These are phyloP conservation scores for Eucalyptus sp. DNA, from an alignment of 345 rosid genomes.

Conservation along the genomic window DNA sequence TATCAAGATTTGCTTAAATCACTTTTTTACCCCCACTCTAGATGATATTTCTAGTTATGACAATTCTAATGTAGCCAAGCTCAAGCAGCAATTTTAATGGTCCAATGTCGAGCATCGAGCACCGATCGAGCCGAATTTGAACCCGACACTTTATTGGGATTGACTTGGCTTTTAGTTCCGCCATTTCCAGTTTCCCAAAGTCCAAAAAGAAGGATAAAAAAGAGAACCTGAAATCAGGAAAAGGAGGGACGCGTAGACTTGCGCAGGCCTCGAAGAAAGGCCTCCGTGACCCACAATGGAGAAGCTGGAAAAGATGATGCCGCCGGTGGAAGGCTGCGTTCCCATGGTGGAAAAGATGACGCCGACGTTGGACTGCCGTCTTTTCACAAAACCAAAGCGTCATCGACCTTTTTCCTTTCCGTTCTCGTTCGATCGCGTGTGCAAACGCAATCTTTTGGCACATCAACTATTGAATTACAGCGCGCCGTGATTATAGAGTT, in stretches of 20 bases:
- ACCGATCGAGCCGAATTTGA: not conserved
- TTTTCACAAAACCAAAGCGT: not conserved
- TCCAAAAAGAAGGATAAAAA: not conserved
- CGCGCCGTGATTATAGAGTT: not conserved
- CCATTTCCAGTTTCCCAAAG: not conserved
- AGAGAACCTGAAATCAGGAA: not conserved
- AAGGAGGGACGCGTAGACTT: not conserved
- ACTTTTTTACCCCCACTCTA: too few relatives aligned
- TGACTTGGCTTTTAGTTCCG: not conserved
- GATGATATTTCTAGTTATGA: too few relatives aligned
- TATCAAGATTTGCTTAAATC: too few relatives aligned
- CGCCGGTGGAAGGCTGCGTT: not conserved
- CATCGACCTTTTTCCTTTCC: not conserved
- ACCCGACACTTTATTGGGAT: not conserved
- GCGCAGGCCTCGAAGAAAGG: too few relatives aligned
- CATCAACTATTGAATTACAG: not conserved
- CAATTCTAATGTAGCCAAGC: not conserved
- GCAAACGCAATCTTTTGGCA: not conserved
- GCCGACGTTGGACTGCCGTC: not conserved
- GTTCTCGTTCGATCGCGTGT: not conserved
- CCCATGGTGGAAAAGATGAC: not conserved
- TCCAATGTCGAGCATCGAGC: not conserved
- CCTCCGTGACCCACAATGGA: not conserved
- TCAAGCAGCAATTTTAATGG: not conserved
- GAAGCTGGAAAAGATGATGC: not conserved